Base-by-base conservation (phyloP, 495 filamentous ascomycete species). In the Acidomyces sp. region DNA sequence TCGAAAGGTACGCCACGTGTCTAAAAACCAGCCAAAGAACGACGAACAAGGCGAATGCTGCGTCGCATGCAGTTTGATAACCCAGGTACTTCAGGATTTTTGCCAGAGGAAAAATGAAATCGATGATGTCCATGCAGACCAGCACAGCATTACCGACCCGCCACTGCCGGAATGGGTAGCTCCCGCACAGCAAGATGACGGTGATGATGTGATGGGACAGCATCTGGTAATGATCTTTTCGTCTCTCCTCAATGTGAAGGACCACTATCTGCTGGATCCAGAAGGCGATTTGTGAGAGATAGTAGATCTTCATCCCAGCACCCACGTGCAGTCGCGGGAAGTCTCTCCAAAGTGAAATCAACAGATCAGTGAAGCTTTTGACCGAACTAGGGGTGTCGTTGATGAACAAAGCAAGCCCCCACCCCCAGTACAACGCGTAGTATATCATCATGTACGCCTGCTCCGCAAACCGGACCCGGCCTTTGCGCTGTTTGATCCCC, bases 171-270 rank as follows among this genome's bases (percentile, higher is more conserved):
- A 86, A 92, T 46, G 76, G 70, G 55, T 96, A 97, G 32, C 78
- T 83, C 11, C 71, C 68, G 49, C 77, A 75, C 37, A 96, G 75
- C 30, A 97, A 70, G 15, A 66, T 64, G 59, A 77, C 80, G 16
- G 90, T 97, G 53, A 95, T 75, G 52, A 94, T 72, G 59, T 97
- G 90, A 60, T 97, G 90, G 9, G 77, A 78, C 42, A 96, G 76
- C 92, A 94, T 95, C 58, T 96, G 90, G 57, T 74, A 78, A 59
- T 93, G 80, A 53, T 97, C 90, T 61, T 97, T 97, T 37, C 90
- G 70, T 46, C 81, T 72, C 61, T 92, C 78, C 58, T 97, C 92
- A 44, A 96, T 81, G 61, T 96, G 80, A 54, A 97, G 80, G 33
- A 94, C 83, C 28, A 96, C 61, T 45, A 97, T 80, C 63, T 93